Conservation (phyloP, 164 flowering plant species). For the Umbilicus rupestris region DNA sequence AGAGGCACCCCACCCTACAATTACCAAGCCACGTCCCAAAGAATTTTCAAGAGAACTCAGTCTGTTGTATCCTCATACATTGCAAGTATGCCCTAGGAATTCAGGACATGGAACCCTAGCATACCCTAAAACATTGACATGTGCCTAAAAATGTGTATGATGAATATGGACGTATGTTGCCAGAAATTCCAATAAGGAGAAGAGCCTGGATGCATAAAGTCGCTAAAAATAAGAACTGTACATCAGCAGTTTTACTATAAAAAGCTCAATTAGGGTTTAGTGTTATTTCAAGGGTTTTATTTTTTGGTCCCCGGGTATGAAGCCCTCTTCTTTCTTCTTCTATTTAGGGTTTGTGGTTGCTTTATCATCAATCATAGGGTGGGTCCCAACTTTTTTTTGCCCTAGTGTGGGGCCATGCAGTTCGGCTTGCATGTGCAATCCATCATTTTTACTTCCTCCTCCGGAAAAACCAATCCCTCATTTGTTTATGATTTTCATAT, state of each 20-base stretch:
- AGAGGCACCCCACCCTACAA: constrained; percentile 5
- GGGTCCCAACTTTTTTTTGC: not conserved
- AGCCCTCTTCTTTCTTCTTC: not conserved
- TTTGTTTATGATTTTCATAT: not conserved
- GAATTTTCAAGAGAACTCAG: not conserved
- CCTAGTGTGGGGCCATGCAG: not conserved
- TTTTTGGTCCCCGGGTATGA: not conserved
- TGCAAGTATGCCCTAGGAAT: not conserved
- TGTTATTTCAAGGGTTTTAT: not conserved
- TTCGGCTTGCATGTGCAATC: not conserved
- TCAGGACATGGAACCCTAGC: not conserved
- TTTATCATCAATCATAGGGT: not conserved
- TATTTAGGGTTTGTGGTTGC: not conserved
- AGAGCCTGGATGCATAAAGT: not conserved
- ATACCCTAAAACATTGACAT: not conserved
- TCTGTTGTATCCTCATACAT: not conserved
- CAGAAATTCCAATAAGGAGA: not conserved
- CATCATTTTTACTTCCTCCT: not conserved
- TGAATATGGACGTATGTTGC: not conserved
- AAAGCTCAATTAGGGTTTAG: not conserved
- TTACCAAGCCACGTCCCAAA: not conserved
- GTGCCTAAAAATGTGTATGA: not conserved
- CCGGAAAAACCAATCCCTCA: not conserved
- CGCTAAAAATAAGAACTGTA: not conserved
- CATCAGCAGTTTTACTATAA: constrained; percentile 1